Evolutionary conservation across 2,329 filamentous ascomycete genomes (phyloP).

Genomic region (Colletotrichum spinosum): DNA sequence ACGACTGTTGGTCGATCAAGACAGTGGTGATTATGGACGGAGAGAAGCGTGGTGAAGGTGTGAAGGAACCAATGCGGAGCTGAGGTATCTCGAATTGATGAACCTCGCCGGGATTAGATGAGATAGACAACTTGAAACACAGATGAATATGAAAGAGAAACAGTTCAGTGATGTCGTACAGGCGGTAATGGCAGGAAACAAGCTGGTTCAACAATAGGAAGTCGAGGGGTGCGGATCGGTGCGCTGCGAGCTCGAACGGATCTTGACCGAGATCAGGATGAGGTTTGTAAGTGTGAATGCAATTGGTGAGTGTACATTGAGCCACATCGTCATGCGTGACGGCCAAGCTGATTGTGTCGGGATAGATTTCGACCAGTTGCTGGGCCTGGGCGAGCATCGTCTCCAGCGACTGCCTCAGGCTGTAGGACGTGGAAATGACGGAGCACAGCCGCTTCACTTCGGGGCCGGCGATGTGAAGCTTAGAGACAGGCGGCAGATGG

Average conservation of each 20-base stretch:
- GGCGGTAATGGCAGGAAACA: slow-evolving; percentile 50
- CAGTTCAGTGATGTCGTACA: slow-evolving; percentile 51
- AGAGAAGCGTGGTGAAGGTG: slow-evolving; percentile 47
- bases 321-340: slow-evolving; percentile 20
- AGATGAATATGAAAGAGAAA: slow-evolving; percentile 46
- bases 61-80: slow-evolving; percentile 54
- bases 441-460: slow-evolving; percentile 41
- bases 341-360: slow-evolving; percentile 42
- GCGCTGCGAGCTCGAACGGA: slow-evolving; percentile 34
- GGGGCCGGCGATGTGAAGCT: slow-evolving; percentile 40
- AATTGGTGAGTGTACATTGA: slow-evolving; percentile 47
- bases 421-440: slow-evolving; percentile 41
- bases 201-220: slow-evolving; percentile 50
- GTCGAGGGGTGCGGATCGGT: slow-evolving; percentile 43
- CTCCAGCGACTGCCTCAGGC: slow-evolving; percentile 46
- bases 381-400: slow-evolving; percentile 49
- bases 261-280: slow-evolving; percentile 9
- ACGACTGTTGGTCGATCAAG: slow-evolving; percentile 46
- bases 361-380: slow-evolving; percentile 50
- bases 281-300: slow-evolving; percentile 45
- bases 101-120: slow-evolving; percentile 42
- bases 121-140: slow-evolving; percentile 46
- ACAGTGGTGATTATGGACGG: slow-evolving; percentile 48
- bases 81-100: slow-evolving; percentile 52
- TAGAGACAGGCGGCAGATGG: slow-evolving; percentile 14